Percentiles rank a stretch among this genome's conserved stretches.
These are phyloP conservation scores for Platanthera guangdongensis DNA, from an alignment of 106 monocot genomes.

Conservation along the genomic window DNA sequence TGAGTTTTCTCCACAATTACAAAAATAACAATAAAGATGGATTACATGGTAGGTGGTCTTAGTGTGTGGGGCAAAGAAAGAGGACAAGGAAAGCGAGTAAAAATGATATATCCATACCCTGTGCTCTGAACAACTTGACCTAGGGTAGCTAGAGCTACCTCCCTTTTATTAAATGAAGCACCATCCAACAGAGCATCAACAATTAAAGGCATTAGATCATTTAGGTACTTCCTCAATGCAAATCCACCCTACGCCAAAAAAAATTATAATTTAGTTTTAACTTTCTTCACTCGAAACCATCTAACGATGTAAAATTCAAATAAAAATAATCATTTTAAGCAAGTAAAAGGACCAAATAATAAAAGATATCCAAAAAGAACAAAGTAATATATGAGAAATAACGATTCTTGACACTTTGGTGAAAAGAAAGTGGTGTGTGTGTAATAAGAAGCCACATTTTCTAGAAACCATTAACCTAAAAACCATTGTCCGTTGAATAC, in stretches of 20 bases:
- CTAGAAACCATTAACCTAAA: neutral
- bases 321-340: neutral
- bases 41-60: no score
- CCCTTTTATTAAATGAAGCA: constrained; percentile 63
- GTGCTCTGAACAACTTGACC: constrained; percentile 99
- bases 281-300: neutral
- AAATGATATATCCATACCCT: constrained; percentile 42
- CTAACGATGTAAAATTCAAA: neutral
- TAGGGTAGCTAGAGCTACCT: constrained; percentile 95
- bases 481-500: neutral
- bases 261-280: neutral
- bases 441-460: neutral
- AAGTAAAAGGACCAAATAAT: no score
- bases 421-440: no score
- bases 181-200: constrained; percentile 95
- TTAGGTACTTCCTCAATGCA: constrained; percentile 81
- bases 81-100: neutral
- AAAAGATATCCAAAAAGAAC: no score
- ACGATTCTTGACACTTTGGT: no score
- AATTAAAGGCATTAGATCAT: constrained; percentile 89
- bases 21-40: neutral
- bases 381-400: no score
- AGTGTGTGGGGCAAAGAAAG: no score
- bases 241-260: constrained; percentile 62
- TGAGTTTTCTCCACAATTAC: no score